These are phyloP conservation scores for Talaromyces sp. DNA, from an alignment of 2,329 filamentous ascomycete species.

Conservation along the genomic window DNA sequence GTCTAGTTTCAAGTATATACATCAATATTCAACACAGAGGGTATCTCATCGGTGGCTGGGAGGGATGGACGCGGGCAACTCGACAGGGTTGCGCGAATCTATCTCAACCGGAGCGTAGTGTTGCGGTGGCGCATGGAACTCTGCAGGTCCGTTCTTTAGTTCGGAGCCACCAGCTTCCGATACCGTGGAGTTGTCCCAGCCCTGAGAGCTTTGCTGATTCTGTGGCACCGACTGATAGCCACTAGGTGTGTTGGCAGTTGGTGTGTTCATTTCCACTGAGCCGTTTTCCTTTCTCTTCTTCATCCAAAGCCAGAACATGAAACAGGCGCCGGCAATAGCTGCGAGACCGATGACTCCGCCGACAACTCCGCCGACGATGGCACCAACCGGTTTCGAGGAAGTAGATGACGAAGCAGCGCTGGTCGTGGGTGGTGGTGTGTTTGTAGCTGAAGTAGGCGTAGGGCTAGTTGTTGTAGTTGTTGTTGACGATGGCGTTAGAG, in stretches of 20 bases:
- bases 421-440: not conserved
- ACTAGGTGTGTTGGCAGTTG: not conserved
- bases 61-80: not conserved
- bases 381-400: conserved; percentile 6
- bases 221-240: not conserved
- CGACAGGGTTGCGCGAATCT: not conserved
- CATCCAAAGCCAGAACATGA: conserved; percentile 12
- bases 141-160: not conserved
- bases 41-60: not conserved
- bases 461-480: not conserved
- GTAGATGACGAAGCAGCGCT: not conserved
- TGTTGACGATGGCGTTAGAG: not conserved
- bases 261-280: not conserved
- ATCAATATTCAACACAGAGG: not conserved
- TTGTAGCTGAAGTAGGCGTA: not conserved
- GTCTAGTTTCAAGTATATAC: not conserved
- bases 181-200: not conserved
- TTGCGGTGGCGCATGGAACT: not conserved
- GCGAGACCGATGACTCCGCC: conserved; percentile 14
- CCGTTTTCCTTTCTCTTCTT: conserved; percentile 12
- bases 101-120: not conserved
- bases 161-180: not conserved
- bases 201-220: not conserved
- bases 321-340: conserved; percentile 11
- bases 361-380: conserved; percentile 15